Base-by-base conservation (phyloP, 176 grass and related monocot species). In the Aechmea fasciata region DNA sequence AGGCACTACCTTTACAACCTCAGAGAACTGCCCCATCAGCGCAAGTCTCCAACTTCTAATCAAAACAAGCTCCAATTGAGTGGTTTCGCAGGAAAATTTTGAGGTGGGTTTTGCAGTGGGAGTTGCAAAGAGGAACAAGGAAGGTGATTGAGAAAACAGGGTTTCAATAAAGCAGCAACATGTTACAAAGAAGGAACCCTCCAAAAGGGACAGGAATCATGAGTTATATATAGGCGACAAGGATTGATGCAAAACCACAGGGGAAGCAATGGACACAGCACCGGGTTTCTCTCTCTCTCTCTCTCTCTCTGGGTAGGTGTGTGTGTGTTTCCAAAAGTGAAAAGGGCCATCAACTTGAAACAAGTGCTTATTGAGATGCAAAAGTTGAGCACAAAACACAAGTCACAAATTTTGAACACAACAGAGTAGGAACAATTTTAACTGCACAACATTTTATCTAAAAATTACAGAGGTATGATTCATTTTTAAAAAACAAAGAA, bases 261-360 rank as follows among this genome's bases (percentile, higher is more conserved):
- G 3, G 26, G 26, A 80, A 80, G 78, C 78, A 80, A 80, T 68
- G 71, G 12, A 69, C 18, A 69, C 48, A 67, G 50, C 54, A 61
- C 49, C 50, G 51, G 11, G 3, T 8, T 26, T 22, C 41, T 7
- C 18, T 10, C 20, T 57, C 25, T 64, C 55, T 64, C 53, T 72
- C 41, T 77, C 13, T 76, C 14, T 65, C 33, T 65, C 33, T 75
- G n/a, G n/a, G n/a, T n/a, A n/a, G n/a, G n/a, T n/a, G n/a, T n/a
- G n/a, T n/a, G n/a, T n/a, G n/a, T n/a, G 59, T 64, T 20, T 68
- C 12, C 24, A 11, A 29, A 77, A 52, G 22, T 7, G 19, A 69
- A 77, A 54, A 14, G 10, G 17, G 29, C 4, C 51, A 52, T 22
- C 47, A n/a, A 48, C 3, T 71, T 71, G 22, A 57, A 47, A 70